Percentiles rank a stretch among this genome's conserved stretches.
These are phyloP conservation scores for Nemophila menziesii DNA, from an alignment of 257 asterid genomes.

Conservation along the genomic window DNA sequence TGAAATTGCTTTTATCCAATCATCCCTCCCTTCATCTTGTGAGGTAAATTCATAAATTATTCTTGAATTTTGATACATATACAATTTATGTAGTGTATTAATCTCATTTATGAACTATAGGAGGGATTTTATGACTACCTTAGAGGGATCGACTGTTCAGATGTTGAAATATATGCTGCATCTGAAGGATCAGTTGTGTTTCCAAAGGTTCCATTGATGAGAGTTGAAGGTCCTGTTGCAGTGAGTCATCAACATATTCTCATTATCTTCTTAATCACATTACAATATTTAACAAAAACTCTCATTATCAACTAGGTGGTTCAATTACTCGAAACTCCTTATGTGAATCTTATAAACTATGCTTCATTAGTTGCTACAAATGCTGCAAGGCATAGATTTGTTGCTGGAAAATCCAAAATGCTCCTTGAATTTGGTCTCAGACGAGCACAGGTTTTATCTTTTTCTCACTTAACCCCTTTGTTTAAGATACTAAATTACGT, in stretches of 20 bases:
- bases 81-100: not conserved
- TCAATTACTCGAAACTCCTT: constrained; percentile 93
- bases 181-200: constrained; percentile 90
- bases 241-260: constrained; percentile 36
- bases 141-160: constrained; percentile 64
- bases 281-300: constrained; percentile 10
- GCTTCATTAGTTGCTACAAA: constrained; percentile 95
- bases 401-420: constrained; percentile 88
- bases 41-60: constrained; percentile 40
- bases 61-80: not conserved
- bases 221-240: constrained; percentile 93
- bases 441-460: constrained; percentile 78
- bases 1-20: constrained; percentile 61
- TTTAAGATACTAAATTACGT: not conserved
- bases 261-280: constrained; percentile 1
- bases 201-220: constrained; percentile 92
- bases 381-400: constrained; percentile 98
- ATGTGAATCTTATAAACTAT: constrained; percentile 75
- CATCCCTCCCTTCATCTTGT: constrained; percentile 67
- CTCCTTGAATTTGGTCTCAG: constrained; percentile 96
- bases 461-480: not conserved
- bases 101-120: constrained; percentile 28
- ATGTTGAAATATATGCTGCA: constrained; percentile 86
- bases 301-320: constrained; percentile 54
- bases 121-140: constrained; percentile 79